Evolutionary conservation across 192 early-diverging fungal genomes (phyloP), one percentile per base, ranked within the genome.

Genomic region (Backusella circina): DNA sequence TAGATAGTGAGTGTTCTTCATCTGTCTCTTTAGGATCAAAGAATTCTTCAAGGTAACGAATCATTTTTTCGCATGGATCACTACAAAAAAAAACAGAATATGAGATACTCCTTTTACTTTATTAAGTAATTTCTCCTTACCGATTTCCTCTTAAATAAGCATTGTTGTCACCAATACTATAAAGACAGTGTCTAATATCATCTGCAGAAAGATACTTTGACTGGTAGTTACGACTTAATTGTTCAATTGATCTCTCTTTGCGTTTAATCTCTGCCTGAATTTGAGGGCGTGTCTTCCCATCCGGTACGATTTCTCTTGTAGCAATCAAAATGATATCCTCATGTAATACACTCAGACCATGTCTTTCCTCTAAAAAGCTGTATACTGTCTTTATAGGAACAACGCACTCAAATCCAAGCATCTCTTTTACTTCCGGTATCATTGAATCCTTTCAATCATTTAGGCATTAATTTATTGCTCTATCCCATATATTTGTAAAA

Each of bases 91-190:
- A 16, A 50, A 23, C 50, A 18, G 23, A 54, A 33, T 30, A 23
- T 54, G 37, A 41, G 39, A 41, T 2, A 66, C 13, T 47, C 28
- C 28, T 66, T 44, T 37, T 15, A 16, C 39, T 2, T 38, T 28
- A 16, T 65, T 1, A 36, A 31, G 23, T 57, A 23, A 2, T 23
- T 26, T 69, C 13, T 32, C 28, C 74, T 80, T 84, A 90, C 85
- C 86, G 88, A 77, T 92, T 93, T 50, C 88, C 89, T 66, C 96
- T 83, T 80, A 99, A 83, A 84, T 95, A 99, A 33, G 93, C 90
- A 83, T 99, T 94, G 81, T 99, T 99, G 77, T 99, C 98, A 68
- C 98, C 98, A 78, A 99, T 98, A 67, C 93, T 95, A 82, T 99
- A 97, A 21, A 99, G 86, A 75, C 96, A 97, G 69, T 90, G 90